phyloP scores from a whole-genome alignment of 805 yeast genomes.

The Helenozyma rhizophorensis region DNA sequence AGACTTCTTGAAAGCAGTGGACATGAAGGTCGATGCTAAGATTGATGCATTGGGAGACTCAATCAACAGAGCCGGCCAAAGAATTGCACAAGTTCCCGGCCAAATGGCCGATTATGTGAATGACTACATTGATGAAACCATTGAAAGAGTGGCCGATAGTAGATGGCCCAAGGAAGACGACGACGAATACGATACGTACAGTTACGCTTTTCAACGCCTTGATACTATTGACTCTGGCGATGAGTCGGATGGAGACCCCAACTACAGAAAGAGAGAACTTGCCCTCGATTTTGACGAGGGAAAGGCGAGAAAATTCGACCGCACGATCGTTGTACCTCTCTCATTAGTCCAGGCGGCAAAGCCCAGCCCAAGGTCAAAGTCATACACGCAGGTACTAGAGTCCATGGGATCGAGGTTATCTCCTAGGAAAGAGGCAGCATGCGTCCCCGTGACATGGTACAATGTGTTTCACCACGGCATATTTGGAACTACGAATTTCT shows the following conservation, averaged over 20 bases:
- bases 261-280: not conserved
- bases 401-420: not conserved
- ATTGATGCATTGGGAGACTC: slow-evolving; percentile 8
- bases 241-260: not conserved
- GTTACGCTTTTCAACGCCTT: slow-evolving; percentile 10
- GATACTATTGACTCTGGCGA: too few relatives aligned
- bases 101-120: slow-evolving; percentile 15
- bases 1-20: too few relatives aligned
- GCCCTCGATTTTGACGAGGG: not conserved
- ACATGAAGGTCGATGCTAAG: too few relatives aligned
- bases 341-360: too few relatives aligned
- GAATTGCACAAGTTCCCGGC: slow-evolving; percentile 1
- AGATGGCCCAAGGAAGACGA: not conserved
- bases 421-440: slow-evolving; percentile 19
- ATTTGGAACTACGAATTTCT: slow-evolving; percentile 44
- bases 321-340: too few relatives aligned
- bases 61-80: not conserved
- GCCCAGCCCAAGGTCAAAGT: too few relatives aligned
- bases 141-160: too few relatives aligned
- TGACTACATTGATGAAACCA: slow-evolving; percentile 5
- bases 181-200: not conserved
- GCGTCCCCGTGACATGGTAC: slow-evolving; percentile 50
- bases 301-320: not conserved
- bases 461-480: slow-evolving; percentile 47
- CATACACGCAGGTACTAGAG: too few relatives aligned